phyloP scores from a whole-genome alignment of 164 flowering plant species.

The Chimonanthus salicifolius region DNA sequence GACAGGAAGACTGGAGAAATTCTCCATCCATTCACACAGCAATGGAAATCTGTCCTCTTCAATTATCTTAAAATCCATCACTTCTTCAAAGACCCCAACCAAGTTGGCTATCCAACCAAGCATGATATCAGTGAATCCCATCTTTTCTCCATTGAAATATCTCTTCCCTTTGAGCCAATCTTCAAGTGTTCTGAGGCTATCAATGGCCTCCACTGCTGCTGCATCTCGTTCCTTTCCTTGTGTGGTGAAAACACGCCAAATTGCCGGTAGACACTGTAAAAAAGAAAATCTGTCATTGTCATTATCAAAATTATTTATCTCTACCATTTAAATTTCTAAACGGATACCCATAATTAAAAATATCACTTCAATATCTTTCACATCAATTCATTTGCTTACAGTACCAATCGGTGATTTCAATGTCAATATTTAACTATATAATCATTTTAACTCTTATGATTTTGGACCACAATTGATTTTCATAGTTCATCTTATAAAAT shows the following conservation, averaged over 20 bases:
- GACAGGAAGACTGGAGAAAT: neutral
- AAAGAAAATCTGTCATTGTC: too few species aligned
- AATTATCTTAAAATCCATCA: neutral
- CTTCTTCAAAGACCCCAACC: neutral
- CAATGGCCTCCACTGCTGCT: neutral
- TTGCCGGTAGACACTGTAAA: neutral
- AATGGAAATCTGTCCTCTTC: neutral
- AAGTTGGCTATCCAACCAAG: conserved; percentile 1
- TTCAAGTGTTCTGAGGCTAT: neutral
- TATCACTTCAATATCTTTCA: too few species aligned
- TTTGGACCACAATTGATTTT: too few species aligned
- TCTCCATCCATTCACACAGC: neutral
- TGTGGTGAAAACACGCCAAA: neutral
- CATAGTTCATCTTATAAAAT: too few species aligned
- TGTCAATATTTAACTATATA: too few species aligned
- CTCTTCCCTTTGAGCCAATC: neutral
- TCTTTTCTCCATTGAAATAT: neutral
- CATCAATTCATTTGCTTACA: too few species aligned
- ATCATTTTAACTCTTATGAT: too few species aligned
- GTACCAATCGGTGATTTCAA: too few species aligned
- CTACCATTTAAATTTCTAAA: too few species aligned
- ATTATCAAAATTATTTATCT: too few species aligned
- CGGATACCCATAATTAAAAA: too few species aligned
- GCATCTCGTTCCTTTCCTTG: conserved; percentile 2
- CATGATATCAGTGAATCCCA: neutral